Evolutionary conservation across 140 eudicot species (phyloP), one percentile per base, ranked within the genome.

Genomic region (Senecio squalidus): DNA sequence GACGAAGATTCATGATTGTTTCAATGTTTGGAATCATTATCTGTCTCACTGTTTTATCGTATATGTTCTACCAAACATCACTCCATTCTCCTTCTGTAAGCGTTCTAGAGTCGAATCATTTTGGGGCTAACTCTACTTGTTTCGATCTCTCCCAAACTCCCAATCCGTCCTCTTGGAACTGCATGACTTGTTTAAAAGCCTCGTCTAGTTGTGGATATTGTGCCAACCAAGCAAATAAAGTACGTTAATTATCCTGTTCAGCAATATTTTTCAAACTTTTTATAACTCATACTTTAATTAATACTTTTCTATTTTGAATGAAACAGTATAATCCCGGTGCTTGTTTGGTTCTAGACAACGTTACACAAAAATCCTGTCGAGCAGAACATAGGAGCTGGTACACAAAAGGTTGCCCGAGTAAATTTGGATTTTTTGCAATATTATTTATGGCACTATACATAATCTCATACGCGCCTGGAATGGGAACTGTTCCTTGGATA

Each of bases 11-110:
- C 22, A 82, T 86, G 95, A 79, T 86, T 6, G 46, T 86, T 24
- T 82, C 91, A 8, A 79, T 86, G 95, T 14, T 82, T 51, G 91
- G 95, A 1, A 82, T 86, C 64, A 82, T 86, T 21, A 2, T 69
- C 5, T 85, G 87, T 72, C 83, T 82, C 4, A 57, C 76, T 15
- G 61, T 65, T 14, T 62, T 85, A 24, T 62, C 91, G 2, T 28
- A 9, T 24, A 76, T 82, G 54, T 85, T 85, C 68, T 71, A 14
- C 58, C 73, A 56, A 53, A 80, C 84, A 20, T 53, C 82, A 0
- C 64, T 44, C 0, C 60, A 63, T 34, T 53, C 95, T 25, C 95
- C 95, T 1, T 33, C 39, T 11, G 69, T 85, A 58, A 79, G 87
- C 46, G 16, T 13, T 5, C 7, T 26, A 0, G 87, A 82, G 39